Base-by-base conservation (phyloP, 495 filamentous ascomycete genomes). In the Xylaria curta region DNA sequence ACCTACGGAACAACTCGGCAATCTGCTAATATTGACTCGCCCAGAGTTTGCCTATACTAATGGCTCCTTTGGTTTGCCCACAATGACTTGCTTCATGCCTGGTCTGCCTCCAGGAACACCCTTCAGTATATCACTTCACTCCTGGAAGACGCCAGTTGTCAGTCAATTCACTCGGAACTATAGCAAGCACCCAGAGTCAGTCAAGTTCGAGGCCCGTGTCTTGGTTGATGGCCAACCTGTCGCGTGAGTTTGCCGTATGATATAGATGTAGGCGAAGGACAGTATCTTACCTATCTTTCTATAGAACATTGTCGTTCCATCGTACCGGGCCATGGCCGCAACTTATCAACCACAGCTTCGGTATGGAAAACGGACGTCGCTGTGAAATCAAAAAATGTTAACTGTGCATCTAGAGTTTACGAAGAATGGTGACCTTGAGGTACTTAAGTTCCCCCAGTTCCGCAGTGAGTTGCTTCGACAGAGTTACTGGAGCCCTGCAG, bases 91-190 rank as follows among this genome's bases (percentile, higher is more conserved):
- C 70, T 97, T 94, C 78, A 85, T 96, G 62, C 90, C 92, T 9
- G 92, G 90, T 53, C 80, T 95, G 10, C 76, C 86, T 2, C 78
- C 82, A 8, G 85, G 89, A 26, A 85, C 82, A 26, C 84, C 88
- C 0, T 96, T 95, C 79, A 88, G 91, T 64, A 85, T 97, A 42
- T 97, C 94, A 2, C 83, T 97, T 61, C 94, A 97, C 80, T 90
- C 86, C 69, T 97, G 94, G 94, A 86, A 87, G n/a, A 86, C 83
- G 17, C 91, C 92, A 3, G 82, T 83, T 4, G 83, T 90, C 59
- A 92, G 89, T 70, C 85, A 88, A 40, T 86, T 89, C 73, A 86
- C 90, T 36, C 85, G 85, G 67, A 83, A 82, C 61, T 83, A 91
- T 76, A 89, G 87, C 81, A 88, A 89, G 76, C 85, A 88, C 19